Evolutionary conservation across 352 stramenopile genomes (phyloP).

Genomic region (Phytopythium boreale): DNA sequence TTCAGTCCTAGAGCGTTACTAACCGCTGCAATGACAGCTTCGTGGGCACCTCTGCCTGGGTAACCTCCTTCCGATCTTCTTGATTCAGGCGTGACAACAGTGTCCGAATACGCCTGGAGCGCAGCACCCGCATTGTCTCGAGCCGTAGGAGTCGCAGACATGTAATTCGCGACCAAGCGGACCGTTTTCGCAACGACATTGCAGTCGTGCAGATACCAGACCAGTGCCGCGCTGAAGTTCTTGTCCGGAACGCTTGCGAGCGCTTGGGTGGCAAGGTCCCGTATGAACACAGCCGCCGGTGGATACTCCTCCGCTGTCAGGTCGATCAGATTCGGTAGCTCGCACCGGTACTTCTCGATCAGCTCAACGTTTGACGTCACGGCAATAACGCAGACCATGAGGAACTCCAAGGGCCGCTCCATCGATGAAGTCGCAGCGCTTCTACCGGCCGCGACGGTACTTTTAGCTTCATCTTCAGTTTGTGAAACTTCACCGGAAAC

Average conservation of each 20-base stretch:
- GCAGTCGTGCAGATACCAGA: slow-evolving; percentile 80
- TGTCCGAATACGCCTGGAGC: slow-evolving; percentile 16
- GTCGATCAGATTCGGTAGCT: slow-evolving; percentile 62
- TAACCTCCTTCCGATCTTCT: background rate
- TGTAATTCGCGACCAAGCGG: slow-evolving; percentile 36
- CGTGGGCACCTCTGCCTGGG: slow-evolving; percentile 9
- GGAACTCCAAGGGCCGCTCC: slow-evolving; percentile 34
- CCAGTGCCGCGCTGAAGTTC: slow-evolving; percentile 66
- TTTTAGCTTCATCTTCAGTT: background rate
- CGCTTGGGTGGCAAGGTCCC: slow-evolving; percentile 40
- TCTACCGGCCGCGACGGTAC: background rate
- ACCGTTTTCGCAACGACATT: slow-evolving; percentile 45
- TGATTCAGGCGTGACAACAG: background rate
- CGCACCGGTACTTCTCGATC: slow-evolving; percentile 67
- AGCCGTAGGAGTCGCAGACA: slow-evolving; percentile 27
- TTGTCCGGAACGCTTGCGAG: slow-evolving; percentile 43
- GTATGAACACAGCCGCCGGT: slow-evolving; percentile 33
- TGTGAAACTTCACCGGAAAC: background rate
- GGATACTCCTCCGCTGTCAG: slow-evolving; percentile 69
- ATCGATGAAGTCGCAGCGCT: slow-evolving; percentile 6
- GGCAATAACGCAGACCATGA: slow-evolving; percentile 64
- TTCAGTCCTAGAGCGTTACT: slow-evolving; percentile 63
- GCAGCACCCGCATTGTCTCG: slow-evolving; percentile 27
- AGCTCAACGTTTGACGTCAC: slow-evolving; percentile 44
- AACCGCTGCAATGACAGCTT: slow-evolving; percentile 45